Conservation (phyloP, 1,284 basidiomycete genomes). For the Ganoderma lingzhi region DNA sequence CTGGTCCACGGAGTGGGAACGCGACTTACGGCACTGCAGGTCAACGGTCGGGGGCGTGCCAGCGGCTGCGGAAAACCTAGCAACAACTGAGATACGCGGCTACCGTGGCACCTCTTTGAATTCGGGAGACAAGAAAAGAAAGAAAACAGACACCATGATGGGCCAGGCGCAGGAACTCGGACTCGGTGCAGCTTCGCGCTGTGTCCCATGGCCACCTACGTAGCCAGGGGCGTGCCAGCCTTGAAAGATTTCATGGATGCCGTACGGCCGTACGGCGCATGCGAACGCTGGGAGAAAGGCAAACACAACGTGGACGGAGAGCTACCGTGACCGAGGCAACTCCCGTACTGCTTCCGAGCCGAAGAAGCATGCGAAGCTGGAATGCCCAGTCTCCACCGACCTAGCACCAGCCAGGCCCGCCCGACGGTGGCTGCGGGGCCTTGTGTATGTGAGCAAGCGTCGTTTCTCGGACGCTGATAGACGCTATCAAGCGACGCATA, state of each 20-base stretch:
- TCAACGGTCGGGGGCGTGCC: neutral
- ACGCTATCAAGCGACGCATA: neutral
- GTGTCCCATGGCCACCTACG: neutral
- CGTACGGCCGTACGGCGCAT: conserved; percentile 12
- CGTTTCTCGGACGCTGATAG: neutral
- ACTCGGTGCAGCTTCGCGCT: neutral
- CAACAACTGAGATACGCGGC: conserved; percentile 2
- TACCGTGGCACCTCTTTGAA: neutral
- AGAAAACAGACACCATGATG: neutral
- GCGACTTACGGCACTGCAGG: conserved; percentile 5
- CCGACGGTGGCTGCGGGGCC: conserved; percentile 4
- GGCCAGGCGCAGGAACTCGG: neutral
- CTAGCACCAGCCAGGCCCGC: conserved; percentile 15
- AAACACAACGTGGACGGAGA: conserved; percentile 18
- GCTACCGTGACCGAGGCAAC: neutral
- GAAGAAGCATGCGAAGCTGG: conserved; percentile 16
- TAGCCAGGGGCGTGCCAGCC: conserved; percentile 13
- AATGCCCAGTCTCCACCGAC: conserved; percentile 15
- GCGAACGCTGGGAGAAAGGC: conserved; percentile 15
- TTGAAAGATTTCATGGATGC: neutral
- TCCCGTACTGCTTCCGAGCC: conserved; percentile 14
- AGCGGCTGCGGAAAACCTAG: neutral
- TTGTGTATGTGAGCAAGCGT: conserved; percentile 5
- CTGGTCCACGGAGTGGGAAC: neutral
- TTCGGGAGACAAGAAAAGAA: conserved; percentile 1